phyloP scores from a whole-genome alignment of 495 filamentous ascomycete species.

The Astrocystis sublimbata region DNA sequence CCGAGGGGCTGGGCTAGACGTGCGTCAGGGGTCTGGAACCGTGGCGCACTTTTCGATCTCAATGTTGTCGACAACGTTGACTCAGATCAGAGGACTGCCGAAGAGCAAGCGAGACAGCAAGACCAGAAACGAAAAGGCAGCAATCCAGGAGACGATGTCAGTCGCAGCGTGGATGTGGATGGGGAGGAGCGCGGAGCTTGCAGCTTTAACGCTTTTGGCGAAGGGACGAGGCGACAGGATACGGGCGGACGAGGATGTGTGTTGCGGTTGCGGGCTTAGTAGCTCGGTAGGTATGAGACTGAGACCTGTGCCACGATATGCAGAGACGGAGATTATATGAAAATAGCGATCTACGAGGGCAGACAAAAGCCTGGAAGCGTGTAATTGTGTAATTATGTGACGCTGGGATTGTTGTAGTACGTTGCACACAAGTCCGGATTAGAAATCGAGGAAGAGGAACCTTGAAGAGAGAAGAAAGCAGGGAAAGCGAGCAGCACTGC shows the following conservation, averaged over 20 bases:
- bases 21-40: not conserved
- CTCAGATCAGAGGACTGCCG: too few species aligned
- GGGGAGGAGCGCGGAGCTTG: not conserved
- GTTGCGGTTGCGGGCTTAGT: too few species aligned
- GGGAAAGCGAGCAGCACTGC: slow-evolving; percentile 32
- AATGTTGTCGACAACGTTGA: too few species aligned
- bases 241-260: too few species aligned
- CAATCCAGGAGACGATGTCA: not conserved
- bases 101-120: not conserved
- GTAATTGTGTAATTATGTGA: too few species aligned
- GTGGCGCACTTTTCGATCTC: not conserved
- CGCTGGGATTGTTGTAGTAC: slow-evolving; percentile 3
- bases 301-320: too few species aligned
- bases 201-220: not conserved
- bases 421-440: slow-evolving; percentile 11
- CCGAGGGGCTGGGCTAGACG: not conserved
- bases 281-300: too few species aligned
- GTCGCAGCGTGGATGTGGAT: not conserved
- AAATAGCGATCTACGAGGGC: slow-evolving; percentile 9
- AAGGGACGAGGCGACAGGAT: too few species aligned
- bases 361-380: slow-evolving; percentile 7
- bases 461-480: slow-evolving; percentile 25
- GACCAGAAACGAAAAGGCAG: not conserved
- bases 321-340: not conserved
- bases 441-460: slow-evolving; percentile 21